Base-by-base conservation (phyloP, 2,329 filamentous ascomycete genomes). In the Coniochaeta hoffmannii region DNA sequence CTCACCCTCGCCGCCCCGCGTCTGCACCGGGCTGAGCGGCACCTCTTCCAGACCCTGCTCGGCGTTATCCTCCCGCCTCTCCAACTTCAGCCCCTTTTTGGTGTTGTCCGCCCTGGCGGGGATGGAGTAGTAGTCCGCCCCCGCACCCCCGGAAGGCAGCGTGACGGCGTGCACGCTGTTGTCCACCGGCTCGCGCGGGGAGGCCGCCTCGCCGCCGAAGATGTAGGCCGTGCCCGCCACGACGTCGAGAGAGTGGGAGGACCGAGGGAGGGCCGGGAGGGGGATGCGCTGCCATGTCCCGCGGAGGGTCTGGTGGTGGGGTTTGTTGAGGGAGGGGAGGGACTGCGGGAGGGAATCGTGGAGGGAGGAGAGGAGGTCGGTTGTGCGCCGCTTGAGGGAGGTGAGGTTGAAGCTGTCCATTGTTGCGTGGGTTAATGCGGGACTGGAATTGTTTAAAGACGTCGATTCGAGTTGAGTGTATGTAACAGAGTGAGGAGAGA, bases 151-250 rank as follows among this genome's bases (percentile, higher is more conserved):
- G 61, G 77, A 80, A 5, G 82, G 80, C 22, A 90, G 71, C 0
- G 77, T 76, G 50, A 93, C 65, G 54, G 83, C 72, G 66, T 91
- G 86, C 68, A 94, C 78, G 61, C 84, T 77, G 65, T 90, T 89
- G 71, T 91, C 88, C 55, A 86, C 78, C 7, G 85, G 83, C 62
- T 85, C 71, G 36, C 84, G 76, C 1, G 83, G 78, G 30, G 74
- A 70, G 24, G 46, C 52, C 56, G 85, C 70, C 68, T 94, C 89
- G 61, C 90, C 90, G 57, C 90, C 90, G 65, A 91, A 95, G 63
- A 95, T 62, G 63, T 76, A 77, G 46, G 80, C 78, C n/a, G 73
- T 76, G 14, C 77, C 73, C 49, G 72, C 74, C 22, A 86, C 69
- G 38, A 87, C 74, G 44, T 88, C 79, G 61, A 91, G 68, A 3